Conservation (phyloP, 768 basidiomycete genomes). For the Boletus coccyginus region DNA sequence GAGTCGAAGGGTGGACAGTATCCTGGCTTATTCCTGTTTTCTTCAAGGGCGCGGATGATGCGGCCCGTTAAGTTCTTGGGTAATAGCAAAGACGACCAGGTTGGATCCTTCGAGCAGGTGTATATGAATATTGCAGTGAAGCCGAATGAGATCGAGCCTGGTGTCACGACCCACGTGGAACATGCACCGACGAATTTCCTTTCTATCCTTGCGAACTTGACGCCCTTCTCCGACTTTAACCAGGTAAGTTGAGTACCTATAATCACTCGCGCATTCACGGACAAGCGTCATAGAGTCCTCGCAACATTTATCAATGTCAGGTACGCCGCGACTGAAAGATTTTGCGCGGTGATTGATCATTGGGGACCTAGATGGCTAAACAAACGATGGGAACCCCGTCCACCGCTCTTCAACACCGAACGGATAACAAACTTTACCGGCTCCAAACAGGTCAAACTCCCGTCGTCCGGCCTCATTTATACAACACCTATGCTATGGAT, state of each 20-base stretch:
- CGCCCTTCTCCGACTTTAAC: conserved; percentile 99
- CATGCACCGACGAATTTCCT: conserved; percentile 93
- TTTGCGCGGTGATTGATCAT: conserved; percentile 3
- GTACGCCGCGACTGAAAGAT: conserved; percentile 35
- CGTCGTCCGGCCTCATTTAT: conserved; percentile 85
- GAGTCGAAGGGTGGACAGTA: conserved; percentile 92
- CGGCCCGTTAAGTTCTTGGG: conserved; percentile 88
- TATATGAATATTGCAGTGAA: conserved; percentile 98
- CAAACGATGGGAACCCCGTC: conserved; percentile 99
- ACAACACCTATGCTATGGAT: conserved; percentile 97
- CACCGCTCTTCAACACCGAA: conserved; percentile 85
- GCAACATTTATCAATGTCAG: conserved; percentile 94
- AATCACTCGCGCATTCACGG: background rate
- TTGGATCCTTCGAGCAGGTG: conserved; percentile 97
- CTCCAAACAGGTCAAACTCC: conserved; percentile 95
- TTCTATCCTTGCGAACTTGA: conserved; percentile 95
- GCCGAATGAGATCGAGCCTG: conserved; percentile 76
- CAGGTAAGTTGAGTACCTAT: conserved; percentile 55
- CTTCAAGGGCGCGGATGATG: conserved; percentile 92
- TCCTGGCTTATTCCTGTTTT: conserved; percentile 92
- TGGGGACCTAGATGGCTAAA: conserved; percentile 89
- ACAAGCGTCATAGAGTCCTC: conserved; percentile 57
- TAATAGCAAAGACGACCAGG: conserved; percentile 84
- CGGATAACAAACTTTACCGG: conserved; percentile 97
- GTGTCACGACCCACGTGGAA: conserved; percentile 88